Conservation (phyloP, 768 basidiomycete genomes). For the Panaeolus papilionaceus region DNA sequence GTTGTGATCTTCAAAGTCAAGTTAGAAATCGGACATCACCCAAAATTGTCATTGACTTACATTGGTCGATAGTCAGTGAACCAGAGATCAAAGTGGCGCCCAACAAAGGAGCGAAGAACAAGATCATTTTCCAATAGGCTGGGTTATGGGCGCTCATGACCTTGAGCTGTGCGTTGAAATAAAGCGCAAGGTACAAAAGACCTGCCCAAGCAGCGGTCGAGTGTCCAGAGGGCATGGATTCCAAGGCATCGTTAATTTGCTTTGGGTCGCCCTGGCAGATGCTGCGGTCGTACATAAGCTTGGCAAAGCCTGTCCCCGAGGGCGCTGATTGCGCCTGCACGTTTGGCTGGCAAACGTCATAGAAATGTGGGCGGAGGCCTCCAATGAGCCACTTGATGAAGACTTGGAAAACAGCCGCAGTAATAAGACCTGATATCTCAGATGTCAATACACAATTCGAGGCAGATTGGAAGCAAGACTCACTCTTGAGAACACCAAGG, state of each 20-base stretch:
- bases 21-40: not conserved
- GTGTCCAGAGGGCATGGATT: conserved; percentile 64
- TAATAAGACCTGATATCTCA: conserved; percentile 32
- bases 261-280: conserved; percentile 63
- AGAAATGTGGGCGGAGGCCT: conserved; percentile 58
- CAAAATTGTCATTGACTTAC: conserved; percentile 33
- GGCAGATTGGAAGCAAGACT: conserved; percentile 28
- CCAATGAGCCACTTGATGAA: conserved; percentile 63
- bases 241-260: conserved; percentile 60
- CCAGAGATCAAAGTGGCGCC: conserved; percentile 63
- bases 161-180: conserved; percentile 63
- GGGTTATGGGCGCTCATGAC: conserved; percentile 64
- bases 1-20: conserved; percentile 46
- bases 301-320: conserved; percentile 51
- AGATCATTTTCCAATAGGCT: conserved; percentile 68
- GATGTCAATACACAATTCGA: not conserved
- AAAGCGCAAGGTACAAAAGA: conserved; percentile 51
- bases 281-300: conserved; percentile 55
- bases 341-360: conserved; percentile 56
- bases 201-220: conserved; percentile 65
- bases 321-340: conserved; percentile 35
- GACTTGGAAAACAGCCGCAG: conserved; percentile 45
- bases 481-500: conserved; percentile 59
- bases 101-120: conserved; percentile 61
- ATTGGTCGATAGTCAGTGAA: conserved; percentile 62